Conservation (phyloP, 192 early-diverging fungal genomes). For the Backusella westeae region DNA sequence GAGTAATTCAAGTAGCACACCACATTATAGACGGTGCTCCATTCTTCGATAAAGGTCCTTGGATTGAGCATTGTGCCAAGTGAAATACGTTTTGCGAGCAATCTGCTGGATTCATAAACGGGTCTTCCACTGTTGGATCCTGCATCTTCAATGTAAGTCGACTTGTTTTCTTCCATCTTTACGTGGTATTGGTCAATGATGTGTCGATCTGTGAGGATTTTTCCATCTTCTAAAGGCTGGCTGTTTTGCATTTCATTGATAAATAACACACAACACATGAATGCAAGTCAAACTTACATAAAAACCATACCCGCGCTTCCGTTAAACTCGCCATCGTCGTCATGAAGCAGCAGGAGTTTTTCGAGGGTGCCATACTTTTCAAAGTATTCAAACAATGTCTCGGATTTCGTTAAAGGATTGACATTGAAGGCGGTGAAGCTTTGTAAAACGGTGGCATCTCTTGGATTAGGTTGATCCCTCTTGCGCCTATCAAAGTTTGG, state of each 20-base stretch:
- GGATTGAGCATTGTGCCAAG: slow-evolving; percentile 24
- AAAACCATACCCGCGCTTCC: slow-evolving; percentile 14
- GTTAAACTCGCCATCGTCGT: slow-evolving; percentile 8
- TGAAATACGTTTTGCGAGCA: slow-evolving; percentile 12
- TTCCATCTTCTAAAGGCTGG: background rate
- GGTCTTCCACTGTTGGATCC: background rate
- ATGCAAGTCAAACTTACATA: slow-evolving; percentile 8
- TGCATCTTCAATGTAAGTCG: background rate
- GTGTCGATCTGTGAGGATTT: background rate
- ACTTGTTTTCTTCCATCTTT: background rate
- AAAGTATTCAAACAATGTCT: background rate
- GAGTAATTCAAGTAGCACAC: slow-evolving; percentile 25
- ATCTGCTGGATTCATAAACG: background rate
- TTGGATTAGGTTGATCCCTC: background rate
- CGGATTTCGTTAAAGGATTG: background rate
- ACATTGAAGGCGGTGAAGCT: background rate
- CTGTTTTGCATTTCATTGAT: background rate
- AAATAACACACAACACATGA: background rate
- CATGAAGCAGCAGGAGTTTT: background rate
- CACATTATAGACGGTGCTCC: background rate
- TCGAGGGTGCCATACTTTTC: slow-evolving; percentile 5
- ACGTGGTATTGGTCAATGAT: slow-evolving; percentile 24
- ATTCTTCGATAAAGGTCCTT: slow-evolving; percentile 26
- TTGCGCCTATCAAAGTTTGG: background rate
- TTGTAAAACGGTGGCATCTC: background rate